These are phyloP conservation scores for Taphrina flavorubra DNA, from an alignment of 1,139 yeast genomes.

Conservation along the genomic window DNA sequence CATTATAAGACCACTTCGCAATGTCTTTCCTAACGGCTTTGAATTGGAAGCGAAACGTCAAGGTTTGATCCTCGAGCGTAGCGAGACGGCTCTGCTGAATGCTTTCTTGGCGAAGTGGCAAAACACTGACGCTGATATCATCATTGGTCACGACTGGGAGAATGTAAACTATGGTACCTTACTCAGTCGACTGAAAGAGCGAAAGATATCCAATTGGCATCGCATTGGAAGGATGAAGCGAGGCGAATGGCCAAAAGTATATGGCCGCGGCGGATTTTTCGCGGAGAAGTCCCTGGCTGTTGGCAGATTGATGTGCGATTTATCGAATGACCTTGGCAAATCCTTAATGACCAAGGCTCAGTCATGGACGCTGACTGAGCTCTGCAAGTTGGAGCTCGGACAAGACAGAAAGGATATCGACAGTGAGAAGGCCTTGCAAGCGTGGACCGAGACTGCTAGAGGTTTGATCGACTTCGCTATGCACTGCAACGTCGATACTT, in stretches of 20 bases:
- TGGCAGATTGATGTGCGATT: slow-evolving; percentile 89
- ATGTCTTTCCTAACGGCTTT: slow-evolving; percentile 76
- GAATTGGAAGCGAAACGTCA: slow-evolving; percentile 60
- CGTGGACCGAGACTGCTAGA: slow-evolving; percentile 62
- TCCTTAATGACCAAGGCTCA: slow-evolving; percentile 86
- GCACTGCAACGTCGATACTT: slow-evolving; percentile 73
- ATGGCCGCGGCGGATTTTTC: slow-evolving; percentile 57
- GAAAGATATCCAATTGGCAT: slow-evolving; percentile 76
- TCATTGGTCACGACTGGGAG: slow-evolving; percentile 86
- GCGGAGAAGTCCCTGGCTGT: slow-evolving; percentile 67
- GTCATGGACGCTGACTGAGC: slow-evolving; percentile 94
- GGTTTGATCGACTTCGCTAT: slow-evolving; percentile 71
- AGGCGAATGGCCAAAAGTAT: slow-evolving; percentile 68
- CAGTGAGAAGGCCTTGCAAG: slow-evolving; percentile 61
- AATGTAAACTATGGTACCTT: slow-evolving; percentile 77
- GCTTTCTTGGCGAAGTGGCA: slow-evolving; percentile 76
- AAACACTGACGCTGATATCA: slow-evolving; percentile 83
- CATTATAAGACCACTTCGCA: slow-evolving; percentile 70
- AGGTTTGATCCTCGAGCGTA: slow-evolving; percentile 61
- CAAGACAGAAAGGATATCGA: slow-evolving; percentile 67
- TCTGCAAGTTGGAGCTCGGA: slow-evolving; percentile 79
- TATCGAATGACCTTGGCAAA: slow-evolving; percentile 93
- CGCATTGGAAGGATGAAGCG: slow-evolving; percentile 82
- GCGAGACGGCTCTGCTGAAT: slow-evolving; percentile 74
- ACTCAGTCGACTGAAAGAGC: slow-evolving; percentile 78